A percentile compares a stretch with the other conserved stretches of the same genome.
These are phyloP conservation scores for Sisymbrium irio DNA, from an alignment of 345 rosid species.

Conservation along the genomic window DNA sequence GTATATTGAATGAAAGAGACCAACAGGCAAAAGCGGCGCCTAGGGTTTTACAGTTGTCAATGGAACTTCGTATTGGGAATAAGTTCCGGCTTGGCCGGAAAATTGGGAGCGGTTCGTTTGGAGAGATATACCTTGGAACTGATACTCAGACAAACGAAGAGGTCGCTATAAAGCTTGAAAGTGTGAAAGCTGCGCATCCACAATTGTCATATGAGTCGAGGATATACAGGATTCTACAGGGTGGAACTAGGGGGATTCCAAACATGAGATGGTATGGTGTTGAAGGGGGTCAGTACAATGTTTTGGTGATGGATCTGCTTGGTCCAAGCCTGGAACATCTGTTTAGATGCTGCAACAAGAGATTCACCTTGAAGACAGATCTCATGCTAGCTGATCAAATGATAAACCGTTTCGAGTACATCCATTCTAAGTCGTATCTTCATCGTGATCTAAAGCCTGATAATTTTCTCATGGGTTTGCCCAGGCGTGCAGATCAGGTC, in stretches of 20 bases:
- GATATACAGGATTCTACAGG: slow-evolving; percentile 77
- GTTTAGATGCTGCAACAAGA: slow-evolving; percentile 77
- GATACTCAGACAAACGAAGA: slow-evolving; percentile 84
- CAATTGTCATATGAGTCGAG: slow-evolving; percentile 75
- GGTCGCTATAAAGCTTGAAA: slow-evolving; percentile 94
- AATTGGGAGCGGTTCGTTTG: slow-evolving; percentile 97
- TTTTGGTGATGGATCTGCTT: slow-evolving; percentile 88
- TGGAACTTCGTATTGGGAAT: slow-evolving; percentile 86
- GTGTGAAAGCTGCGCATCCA: slow-evolving; percentile 79
- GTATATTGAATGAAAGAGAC: neutral
- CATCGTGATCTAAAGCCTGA: slow-evolving; percentile 95
- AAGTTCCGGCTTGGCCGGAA: slow-evolving; percentile 85
- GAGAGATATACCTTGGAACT: slow-evolving; percentile 90
- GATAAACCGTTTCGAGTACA: slow-evolving; percentile 85
- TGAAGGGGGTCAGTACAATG: slow-evolving; percentile 77
- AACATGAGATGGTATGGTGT: slow-evolving; percentile 86
- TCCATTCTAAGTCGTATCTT: slow-evolving; percentile 82
- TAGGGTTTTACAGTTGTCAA: slow-evolving; percentile 6
- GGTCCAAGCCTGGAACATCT: slow-evolving; percentile 96
- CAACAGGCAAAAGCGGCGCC: neutral
- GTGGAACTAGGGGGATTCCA: slow-evolving; percentile 94
- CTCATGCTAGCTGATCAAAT: slow-evolving; percentile 99
- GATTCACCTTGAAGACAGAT: slow-evolving; percentile 83
- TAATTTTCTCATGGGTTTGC: slow-evolving; percentile 91
- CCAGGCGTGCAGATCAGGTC: slow-evolving; percentile 81